Conservation (phyloP, 2,329 filamentous ascomycete species). For the Epichloe bromicola region DNA sequence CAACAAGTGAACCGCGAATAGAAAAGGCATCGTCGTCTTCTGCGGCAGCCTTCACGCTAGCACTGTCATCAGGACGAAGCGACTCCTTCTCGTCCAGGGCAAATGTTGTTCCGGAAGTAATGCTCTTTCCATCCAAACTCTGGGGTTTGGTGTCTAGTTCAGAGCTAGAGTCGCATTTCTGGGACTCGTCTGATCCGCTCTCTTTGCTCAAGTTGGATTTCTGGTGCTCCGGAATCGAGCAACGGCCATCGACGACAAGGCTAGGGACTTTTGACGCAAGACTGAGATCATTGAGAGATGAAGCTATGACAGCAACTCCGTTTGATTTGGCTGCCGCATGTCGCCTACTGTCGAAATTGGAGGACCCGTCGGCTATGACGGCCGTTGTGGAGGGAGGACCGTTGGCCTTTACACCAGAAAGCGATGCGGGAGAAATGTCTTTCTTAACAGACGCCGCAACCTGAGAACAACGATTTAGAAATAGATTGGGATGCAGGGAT, state of each 20-base stretch:
- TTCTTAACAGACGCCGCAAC: constrained; percentile 33
- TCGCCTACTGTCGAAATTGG: constrained; percentile 9
- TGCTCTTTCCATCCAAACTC: constrained; percentile 86
- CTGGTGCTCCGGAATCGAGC: constrained; percentile 22
- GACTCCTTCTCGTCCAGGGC: constrained; percentile 96
- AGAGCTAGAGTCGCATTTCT: constrained; percentile 48
- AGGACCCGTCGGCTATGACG: constrained; percentile 7
- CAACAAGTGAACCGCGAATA: constrained; percentile 59
- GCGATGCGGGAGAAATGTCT: constrained; percentile 9
- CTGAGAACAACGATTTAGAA: constrained; percentile 16
- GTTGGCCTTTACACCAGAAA: constrained; percentile 4
- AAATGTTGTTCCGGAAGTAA: constrained; percentile 87
- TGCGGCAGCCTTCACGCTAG: constrained; percentile 73
- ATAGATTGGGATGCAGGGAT: neutral
- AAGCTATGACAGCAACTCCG: constrained; percentile 15
- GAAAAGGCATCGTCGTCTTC: constrained; percentile 85
- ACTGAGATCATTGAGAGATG: constrained; percentile 18
- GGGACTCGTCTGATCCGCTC: constrained; percentile 42
- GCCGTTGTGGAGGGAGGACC: constrained; percentile 8
- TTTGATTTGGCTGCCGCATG: constrained; percentile 9
- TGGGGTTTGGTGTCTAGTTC: constrained; percentile 67
- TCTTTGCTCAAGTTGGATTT: constrained; percentile 21
- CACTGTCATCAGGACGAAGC: constrained; percentile 85
- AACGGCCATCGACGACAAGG: constrained; percentile 38
- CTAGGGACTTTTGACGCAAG: constrained; percentile 21